Evolutionary conservation across 345 rosid species (phyloP).

Genomic region (Populus alba): DNA sequence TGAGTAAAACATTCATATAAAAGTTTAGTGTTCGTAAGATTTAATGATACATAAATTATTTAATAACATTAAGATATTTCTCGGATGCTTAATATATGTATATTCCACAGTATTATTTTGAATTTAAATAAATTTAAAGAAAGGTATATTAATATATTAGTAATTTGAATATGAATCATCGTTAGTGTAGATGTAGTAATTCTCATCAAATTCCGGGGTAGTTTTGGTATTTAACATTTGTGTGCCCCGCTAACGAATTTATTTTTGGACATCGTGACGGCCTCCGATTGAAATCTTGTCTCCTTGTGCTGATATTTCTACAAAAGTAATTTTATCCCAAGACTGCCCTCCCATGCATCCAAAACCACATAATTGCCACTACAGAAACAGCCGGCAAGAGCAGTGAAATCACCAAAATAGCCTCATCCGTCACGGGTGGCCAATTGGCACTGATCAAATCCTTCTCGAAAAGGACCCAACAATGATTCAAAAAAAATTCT

Average conservation of each 20-base stretch:
- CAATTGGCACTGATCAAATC: slow-evolving; percentile 11
- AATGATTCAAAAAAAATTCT: slow-evolving; percentile 23
- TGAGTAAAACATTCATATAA: no score
- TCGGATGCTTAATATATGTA: background rate
- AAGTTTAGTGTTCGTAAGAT: no score
- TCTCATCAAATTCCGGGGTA: background rate
- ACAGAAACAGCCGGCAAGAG: slow-evolving; percentile 11
- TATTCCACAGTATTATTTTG: background rate
- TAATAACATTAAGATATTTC: background rate
- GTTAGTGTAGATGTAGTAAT: no score
- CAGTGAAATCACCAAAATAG: slow-evolving; percentile 14
- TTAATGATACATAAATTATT: background rate
- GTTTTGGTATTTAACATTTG: background rate
- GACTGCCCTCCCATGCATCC: background rate
- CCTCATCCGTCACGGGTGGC: slow-evolving; percentile 32
- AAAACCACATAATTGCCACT: slow-evolving; percentile 11
- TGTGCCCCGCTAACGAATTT: background rate
- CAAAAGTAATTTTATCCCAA: slow-evolving; percentile 3
- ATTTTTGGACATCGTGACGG: background rate
- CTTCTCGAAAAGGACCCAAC: slow-evolving; percentile 41
- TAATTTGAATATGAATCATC: background rate
- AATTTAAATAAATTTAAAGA: no score
- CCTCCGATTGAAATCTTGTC: background rate
- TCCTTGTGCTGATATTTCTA: background rate
- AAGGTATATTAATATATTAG: background rate